A percentile compares a stretch with the other conserved stretches of the same genome.
Conservation (phyloP, 768 basidiomycete species). For the Royoungia palumana region DNA sequence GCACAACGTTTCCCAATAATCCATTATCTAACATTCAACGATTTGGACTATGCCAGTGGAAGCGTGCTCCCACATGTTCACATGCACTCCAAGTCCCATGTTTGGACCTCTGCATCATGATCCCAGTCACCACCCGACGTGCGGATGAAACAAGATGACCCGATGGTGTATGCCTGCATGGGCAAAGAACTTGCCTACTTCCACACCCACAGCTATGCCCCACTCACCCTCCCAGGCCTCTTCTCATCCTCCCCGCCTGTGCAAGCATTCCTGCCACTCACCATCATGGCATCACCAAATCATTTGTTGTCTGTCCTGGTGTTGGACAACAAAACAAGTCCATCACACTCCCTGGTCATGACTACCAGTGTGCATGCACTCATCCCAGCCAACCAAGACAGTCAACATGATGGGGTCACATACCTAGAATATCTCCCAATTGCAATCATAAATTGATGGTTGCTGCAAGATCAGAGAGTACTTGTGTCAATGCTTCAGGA, state of each 20-base stretch:
- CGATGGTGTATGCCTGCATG: conserved; percentile 88
- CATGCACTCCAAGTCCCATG: too few relatives aligned
- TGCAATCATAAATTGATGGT: conserved; percentile 92
- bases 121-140: too few relatives aligned
- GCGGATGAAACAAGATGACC: conserved; percentile 98
- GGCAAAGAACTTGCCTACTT: conserved; percentile 96
- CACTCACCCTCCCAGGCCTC: conserved; percentile 85
- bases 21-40: too few relatives aligned
- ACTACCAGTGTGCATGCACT: conserved; percentile 67
- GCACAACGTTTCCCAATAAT: too few relatives aligned
- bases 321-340: conserved; percentile 83
- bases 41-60: too few relatives aligned
- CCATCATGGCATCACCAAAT: conserved; percentile 89
- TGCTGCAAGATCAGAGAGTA: conserved; percentile 87
- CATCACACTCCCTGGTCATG: conserved; percentile 85
- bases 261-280: conserved; percentile 94
- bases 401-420: conserved; percentile 49
- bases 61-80: too few relatives aligned
- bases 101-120: background rate
- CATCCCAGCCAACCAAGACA: conserved; percentile 24
- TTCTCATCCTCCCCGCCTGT: conserved; percentile 82
- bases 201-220: conserved; percentile 79
- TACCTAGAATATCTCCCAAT: conserved; percentile 83
- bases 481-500: conserved; percentile 73
- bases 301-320: conserved; percentile 87